Base-by-base conservation (phyloP, 2,329 filamentous ascomycete genomes). In the Chaetomiaceae sp. region DNA sequence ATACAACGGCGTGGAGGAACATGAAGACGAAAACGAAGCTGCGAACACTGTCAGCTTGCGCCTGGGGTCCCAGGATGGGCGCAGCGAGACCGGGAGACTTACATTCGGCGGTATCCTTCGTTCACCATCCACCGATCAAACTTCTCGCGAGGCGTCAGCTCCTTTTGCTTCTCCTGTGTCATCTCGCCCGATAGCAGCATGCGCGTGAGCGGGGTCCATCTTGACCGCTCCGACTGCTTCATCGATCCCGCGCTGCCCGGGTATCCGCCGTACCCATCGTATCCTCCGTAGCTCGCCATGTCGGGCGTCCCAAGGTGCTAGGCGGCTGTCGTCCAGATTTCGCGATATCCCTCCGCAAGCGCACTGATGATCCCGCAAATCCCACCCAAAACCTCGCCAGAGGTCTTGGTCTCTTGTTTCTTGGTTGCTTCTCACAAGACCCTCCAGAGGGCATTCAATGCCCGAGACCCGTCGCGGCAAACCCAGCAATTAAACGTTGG, bases 121-220 rank as follows among this genome's bases (percentile, higher is more conserved):
- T 92, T 92, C 55, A 92, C 85, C 87, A 93, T 91, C 88, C 88
- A 93, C 58, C 83, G 76, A 67, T 91, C 85, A 64, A 92, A 86
- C 65, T 80, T 86, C 67, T 92, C 86, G 63, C 80, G 78, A 56
- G 79, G 68, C 20, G 81, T 82, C 60, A 92, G 72, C 50, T 83
- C 78, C 65, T 82, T 83, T 59, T 86, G 83, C 62, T 74, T 79
- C 65, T 89, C 85, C 62, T 83, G 83, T 48, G 83, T 88, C 80
- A 91, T 86, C 72, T 90, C 86, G 44, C 87, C 87, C 50, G 87
- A 89, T 66, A 91, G 78, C 65, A 93, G 73, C 85, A 92, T 89
- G 58, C 87, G 81, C 54, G 86, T 89, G 49, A 93, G 76, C 14
- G 87, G 87, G 55, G 88, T 87, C 83, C 86, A 90, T 85, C 87